Evolutionary conservation across 179 eudicot species (phyloP).

Genomic region (Monotropa hypopitys): DNA sequence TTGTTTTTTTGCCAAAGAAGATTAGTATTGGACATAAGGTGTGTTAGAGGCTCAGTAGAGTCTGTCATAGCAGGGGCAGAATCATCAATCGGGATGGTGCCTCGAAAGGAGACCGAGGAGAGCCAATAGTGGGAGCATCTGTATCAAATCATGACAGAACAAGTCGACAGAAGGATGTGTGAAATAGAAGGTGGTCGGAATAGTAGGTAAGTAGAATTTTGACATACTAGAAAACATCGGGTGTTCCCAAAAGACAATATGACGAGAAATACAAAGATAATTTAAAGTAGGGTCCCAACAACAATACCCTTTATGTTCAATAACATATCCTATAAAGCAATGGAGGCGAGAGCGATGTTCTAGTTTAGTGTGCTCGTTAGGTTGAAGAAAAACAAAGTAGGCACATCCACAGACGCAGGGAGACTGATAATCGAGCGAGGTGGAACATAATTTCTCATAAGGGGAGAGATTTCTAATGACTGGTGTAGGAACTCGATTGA

Average conservation of each 20-base stretch:
- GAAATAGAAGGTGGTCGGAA: background rate
- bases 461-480: too few relatives aligned
- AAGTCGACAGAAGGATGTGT: background rate
- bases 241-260: too few relatives aligned
- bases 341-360: background rate
- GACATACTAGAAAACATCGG: too few relatives aligned
- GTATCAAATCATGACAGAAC: background rate
- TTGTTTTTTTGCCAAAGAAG: too few relatives aligned
- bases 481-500: slow-evolving; percentile 1
- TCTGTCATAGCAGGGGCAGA: background rate
- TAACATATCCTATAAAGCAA: too few relatives aligned
- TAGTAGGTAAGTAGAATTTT: background rate
- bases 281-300: too few relatives aligned
- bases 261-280: too few relatives aligned
- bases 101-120: background rate
- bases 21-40: too few relatives aligned
- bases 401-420: slow-evolving; percentile 4
- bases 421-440: background rate
- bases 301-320: too few relatives aligned
- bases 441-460: too few relatives aligned
- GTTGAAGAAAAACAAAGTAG: slow-evolving; percentile 5
- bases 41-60: too few relatives aligned
- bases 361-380: slow-evolving; percentile 4
- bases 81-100: background rate
- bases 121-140: background rate